Conservation (phyloP, 176 grass and related monocot genomes). For the Otatea glauca region DNA sequence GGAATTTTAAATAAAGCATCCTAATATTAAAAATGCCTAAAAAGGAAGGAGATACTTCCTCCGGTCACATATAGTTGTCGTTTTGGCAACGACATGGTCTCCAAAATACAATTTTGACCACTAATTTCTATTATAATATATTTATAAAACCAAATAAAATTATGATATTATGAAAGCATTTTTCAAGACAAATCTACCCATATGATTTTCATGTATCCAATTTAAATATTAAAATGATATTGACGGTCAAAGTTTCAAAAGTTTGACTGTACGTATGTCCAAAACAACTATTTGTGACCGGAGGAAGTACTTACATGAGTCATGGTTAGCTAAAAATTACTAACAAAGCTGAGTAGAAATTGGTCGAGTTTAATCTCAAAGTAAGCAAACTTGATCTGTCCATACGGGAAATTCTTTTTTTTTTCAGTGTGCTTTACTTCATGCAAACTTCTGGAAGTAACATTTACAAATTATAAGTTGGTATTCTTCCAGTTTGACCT, state of each 20-base stretch:
- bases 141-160: too few species aligned
- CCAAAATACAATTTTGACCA: not conserved
- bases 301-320: too few species aligned
- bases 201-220: too few species aligned
- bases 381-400: not conserved
- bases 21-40: not conserved
- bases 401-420: not conserved
- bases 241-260: too few species aligned
- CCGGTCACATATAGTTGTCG: not conserved
- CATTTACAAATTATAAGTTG: constrained; percentile 25
- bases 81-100: too few species aligned
- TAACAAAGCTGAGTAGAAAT: constrained; percentile 1
- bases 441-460: not conserved
- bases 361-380: constrained; percentile 8
- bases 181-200: too few species aligned
- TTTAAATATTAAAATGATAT: too few species aligned
- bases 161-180: too few species aligned
- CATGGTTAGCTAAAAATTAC: not conserved
- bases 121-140: too few species aligned
- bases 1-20: not conserved
- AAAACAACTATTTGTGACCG: too few species aligned
- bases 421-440: not conserved
- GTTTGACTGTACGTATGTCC: too few species aligned
- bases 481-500: constrained; percentile 3
- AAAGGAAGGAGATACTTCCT: not conserved